Evolutionary conservation across 2,329 filamentous ascomycete species (phyloP).

Genomic region (Hortaea sp.): DNA sequence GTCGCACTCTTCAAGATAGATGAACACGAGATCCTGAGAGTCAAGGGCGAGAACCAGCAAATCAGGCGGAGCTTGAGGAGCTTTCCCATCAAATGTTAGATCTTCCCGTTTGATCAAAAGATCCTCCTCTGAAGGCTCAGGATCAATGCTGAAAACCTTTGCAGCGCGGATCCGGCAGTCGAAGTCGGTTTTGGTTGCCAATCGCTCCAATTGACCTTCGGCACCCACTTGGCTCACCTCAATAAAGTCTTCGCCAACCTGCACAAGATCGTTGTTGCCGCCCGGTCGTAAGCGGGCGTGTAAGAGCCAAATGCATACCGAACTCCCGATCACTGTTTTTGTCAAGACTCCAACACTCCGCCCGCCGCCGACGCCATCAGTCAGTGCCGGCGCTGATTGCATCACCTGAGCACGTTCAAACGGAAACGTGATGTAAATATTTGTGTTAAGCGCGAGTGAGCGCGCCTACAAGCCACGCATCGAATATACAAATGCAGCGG

Average conservation of each 20-base stretch:
- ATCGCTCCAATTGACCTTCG: constrained; percentile 61
- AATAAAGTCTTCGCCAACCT: constrained; percentile 73
- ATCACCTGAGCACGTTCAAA: neutral
- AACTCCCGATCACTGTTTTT: constrained; percentile 66
- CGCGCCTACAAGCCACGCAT: neutral
- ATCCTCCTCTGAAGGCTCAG: constrained; percentile 28
- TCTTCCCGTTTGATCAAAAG: constrained; percentile 17
- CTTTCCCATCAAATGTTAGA: constrained; percentile 1
- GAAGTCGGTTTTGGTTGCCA: constrained; percentile 73
- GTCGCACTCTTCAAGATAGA: constrained; percentile 49
- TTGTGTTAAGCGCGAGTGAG: neutral
- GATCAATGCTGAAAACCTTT: constrained; percentile 52
- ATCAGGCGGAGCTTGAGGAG: constrained; percentile 55
- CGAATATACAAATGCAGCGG: too few species aligned
- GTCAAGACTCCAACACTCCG: constrained; percentile 60
- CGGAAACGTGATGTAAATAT: neutral
- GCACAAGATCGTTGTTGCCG: constrained; percentile 69
- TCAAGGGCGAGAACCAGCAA: constrained; percentile 68
- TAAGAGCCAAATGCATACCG: constrained; percentile 64
- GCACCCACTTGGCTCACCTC: constrained; percentile 58
- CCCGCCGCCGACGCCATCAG: neutral
- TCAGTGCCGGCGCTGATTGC: neutral
- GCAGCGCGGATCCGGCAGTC: constrained; percentile 69
- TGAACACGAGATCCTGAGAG: constrained; percentile 62
- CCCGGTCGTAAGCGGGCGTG: constrained; percentile 66